Conservation (phyloP, 345 rosid genomes). For the Linum tenue region DNA sequence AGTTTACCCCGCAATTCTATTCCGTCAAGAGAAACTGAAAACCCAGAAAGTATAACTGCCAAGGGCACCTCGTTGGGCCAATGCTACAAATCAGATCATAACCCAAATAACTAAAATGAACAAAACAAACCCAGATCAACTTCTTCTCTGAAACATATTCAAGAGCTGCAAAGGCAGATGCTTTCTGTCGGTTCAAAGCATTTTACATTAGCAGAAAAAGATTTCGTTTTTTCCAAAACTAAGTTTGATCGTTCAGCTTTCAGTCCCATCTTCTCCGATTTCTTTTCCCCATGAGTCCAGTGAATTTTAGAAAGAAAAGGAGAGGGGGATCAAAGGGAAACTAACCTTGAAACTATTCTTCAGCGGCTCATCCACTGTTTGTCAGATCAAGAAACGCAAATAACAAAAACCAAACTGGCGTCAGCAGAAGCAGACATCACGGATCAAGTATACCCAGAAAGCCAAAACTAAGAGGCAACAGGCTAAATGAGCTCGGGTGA, state of each 20-base stretch:
- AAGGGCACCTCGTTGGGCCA: too few species aligned
- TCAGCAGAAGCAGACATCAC: background rate
- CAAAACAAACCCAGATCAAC: background rate
- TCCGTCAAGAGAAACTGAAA: too few species aligned
- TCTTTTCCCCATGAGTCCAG: background rate
- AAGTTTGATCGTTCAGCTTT: background rate
- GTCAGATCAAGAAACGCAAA: background rate
- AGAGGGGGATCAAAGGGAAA: conserved; percentile 14
- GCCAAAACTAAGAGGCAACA: background rate
- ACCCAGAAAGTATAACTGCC: too few species aligned
- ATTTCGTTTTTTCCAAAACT: background rate
- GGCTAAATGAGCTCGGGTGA: conserved; percentile 3
- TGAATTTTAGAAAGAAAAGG: conserved; percentile 7
- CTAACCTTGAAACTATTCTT: conserved; percentile 67
- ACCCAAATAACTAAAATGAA: background rate
- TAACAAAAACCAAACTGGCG: background rate
- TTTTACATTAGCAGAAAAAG: background rate
- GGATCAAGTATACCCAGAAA: background rate
- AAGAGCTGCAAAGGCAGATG: background rate
- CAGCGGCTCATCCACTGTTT: conserved; percentile 57
- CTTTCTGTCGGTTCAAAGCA: background rate
- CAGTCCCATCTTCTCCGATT: background rate
- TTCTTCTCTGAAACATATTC: background rate
- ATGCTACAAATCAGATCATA: background rate
- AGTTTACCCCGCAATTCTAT: too few species aligned